Base-by-base conservation (phyloP, 345 rosid species). In the Reutealis trisperma region DNA sequence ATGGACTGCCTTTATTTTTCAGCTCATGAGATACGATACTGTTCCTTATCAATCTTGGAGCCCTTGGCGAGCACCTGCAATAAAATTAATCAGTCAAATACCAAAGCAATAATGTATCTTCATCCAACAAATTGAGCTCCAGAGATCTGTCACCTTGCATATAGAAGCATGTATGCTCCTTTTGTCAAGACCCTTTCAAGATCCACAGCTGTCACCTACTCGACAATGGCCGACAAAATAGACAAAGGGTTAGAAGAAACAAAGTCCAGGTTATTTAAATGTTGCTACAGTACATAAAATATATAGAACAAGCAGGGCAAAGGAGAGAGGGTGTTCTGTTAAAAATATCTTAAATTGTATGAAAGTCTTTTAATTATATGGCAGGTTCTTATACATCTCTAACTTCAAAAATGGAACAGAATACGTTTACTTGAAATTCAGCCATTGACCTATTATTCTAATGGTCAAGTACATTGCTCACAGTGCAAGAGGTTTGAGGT, bases 151-250 rank as follows among this genome's bases (percentile, higher is more conserved):
- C 78, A 96, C 99, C 99, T 92, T 70, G 97, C 88, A 74, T 96
- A 96, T 62, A 96, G 89, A 75, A 96, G 90, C 94, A 94, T 91
- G 84, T 92, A 94, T 22, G 98, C 99, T 42, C 93, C 92, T 78
- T 85, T 82, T 18, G 85, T 79, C 73, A 92, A 80, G 73, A 94
- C 92, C 78, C 84, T 88, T 77, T 87, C 98, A 67, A 89, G 85
- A 22, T 92, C 97, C 67, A 86, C 85, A 27, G 88, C 63, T 70
- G 89, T 89, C 69, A 96, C 97, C 99, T 96, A 67, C 58, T 70
- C 81, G 83, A 78, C 30, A 45, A 86, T 63, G 76, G 80, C 67
- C 62, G 74, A 63, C 67, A 74, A 7, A 18, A 72, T 67, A 45
- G 76, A 76, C 42, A 22, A 37, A 60, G 52, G 18, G 22, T 69